These are phyloP conservation scores for Cicer yamashitae DNA, from an alignment of 306 rosid genomes.

Conservation along the genomic window DNA sequence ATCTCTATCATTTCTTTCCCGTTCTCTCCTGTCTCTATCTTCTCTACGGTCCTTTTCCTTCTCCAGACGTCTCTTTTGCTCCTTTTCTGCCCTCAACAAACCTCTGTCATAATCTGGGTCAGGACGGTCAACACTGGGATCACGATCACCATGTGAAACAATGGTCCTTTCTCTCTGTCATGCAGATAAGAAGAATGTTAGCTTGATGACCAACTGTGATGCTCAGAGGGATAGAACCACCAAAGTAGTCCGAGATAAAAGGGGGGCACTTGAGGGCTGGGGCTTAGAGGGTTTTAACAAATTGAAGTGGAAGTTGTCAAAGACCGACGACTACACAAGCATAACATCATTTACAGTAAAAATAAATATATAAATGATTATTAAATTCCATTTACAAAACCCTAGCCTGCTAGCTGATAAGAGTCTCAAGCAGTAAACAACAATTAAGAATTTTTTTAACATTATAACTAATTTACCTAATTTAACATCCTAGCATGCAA, in stretches of 20 bases:
- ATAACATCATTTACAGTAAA: constrained; percentile 34
- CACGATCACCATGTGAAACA: constrained; percentile 75
- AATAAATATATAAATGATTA: constrained; percentile 23
- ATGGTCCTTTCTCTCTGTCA: constrained; percentile 77
- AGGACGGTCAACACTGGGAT: constrained; percentile 87
- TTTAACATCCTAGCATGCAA: constrained; percentile 38
- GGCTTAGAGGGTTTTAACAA: constrained; percentile 27
- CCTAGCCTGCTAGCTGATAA: constrained; percentile 37
- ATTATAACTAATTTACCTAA: constrained; percentile 39
- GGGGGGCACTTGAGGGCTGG: not conserved
- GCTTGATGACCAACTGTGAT: constrained; percentile 44
- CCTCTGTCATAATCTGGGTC: constrained; percentile 78
- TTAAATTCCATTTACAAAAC: constrained; percentile 36
- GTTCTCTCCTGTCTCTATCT: constrained; percentile 82
- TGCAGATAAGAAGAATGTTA: constrained; percentile 45
- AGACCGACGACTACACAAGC: not conserved
- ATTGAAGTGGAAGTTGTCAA: constrained; percentile 17
- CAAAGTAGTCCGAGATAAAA: not conserved
- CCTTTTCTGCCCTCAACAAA: constrained; percentile 74
- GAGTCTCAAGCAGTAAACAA: constrained; percentile 21
- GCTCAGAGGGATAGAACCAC: constrained; percentile 27
- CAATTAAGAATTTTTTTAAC: constrained; percentile 9
- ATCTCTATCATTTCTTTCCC: constrained; percentile 76
- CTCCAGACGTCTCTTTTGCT: constrained; percentile 80
- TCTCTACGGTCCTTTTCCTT: constrained; percentile 87